These are phyloP conservation scores for Diversispora eburnea DNA, from an alignment of 192 early-diverging fungal species.

Conservation along the genomic window DNA sequence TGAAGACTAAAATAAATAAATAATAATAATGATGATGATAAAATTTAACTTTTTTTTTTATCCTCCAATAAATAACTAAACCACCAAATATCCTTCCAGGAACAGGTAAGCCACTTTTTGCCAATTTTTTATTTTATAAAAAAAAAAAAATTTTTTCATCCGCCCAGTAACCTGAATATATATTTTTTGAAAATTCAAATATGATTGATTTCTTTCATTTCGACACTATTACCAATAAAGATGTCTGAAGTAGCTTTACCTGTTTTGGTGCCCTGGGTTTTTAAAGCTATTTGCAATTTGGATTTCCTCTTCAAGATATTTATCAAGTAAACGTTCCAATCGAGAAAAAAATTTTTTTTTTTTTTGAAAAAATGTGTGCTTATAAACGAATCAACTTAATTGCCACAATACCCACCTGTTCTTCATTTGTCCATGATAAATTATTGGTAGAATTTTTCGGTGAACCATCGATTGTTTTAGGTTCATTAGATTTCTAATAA, in stretches of 20 bases:
- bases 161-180: slow-evolving; percentile 30
- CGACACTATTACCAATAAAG: background rate
- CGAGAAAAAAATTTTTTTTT: slow-evolving; percentile 29
- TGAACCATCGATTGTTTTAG: background rate
- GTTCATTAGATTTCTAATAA: slow-evolving; percentile 6
- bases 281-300: slow-evolving; percentile 59
- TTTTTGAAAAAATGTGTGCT: background rate
- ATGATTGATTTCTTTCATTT: background rate
- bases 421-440: slow-evolving; percentile 68
- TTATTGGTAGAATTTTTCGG: slow-evolving; percentile 38
- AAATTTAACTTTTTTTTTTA: background rate
- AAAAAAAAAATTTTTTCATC: background rate
- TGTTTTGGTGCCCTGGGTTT: slow-evolving; percentile 69
- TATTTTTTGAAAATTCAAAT: background rate
- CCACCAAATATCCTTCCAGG: slow-evolving; percentile 63
- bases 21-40: background rate
- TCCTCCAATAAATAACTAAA: slow-evolving; percentile 17
- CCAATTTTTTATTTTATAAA: slow-evolving; percentile 70
- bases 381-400: background rate
- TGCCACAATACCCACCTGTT: slow-evolving; percentile 38
- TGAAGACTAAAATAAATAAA: background rate
- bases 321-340: slow-evolving; percentile 56
- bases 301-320: slow-evolving; percentile 70
- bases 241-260: slow-evolving; percentile 34
- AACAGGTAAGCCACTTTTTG: slow-evolving; percentile 66